Evolutionary conservation across 306 rosid genomes (phyloP).

Genomic region (Lathyrus oleraceus): DNA sequence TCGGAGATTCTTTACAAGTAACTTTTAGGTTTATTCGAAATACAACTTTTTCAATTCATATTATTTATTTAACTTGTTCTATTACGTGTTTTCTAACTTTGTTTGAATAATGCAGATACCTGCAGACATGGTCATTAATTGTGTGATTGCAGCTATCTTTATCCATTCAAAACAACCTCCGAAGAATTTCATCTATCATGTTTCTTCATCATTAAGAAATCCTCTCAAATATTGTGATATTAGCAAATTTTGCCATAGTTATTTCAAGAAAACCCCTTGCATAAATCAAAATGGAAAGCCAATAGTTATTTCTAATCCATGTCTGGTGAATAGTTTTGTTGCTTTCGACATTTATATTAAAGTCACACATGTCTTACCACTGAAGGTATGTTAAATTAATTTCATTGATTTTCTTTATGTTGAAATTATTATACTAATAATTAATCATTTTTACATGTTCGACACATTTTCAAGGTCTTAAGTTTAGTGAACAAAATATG

Average conservation of each 20-base stretch:
- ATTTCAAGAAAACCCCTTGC: slow-evolving; percentile 33
- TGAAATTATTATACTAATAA: background rate
- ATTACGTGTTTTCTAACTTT: no score
- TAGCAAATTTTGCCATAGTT: background rate
- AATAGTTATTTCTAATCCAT: background rate
- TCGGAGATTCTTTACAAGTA: no score
- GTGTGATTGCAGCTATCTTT: slow-evolving; percentile 42
- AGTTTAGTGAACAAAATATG: slow-evolving; percentile 22
- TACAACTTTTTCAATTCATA: no score
- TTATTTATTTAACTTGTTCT: no score
- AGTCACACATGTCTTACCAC: slow-evolving; percentile 33
- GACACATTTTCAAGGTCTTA: slow-evolving; percentile 29
- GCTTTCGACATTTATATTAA: slow-evolving; percentile 30
- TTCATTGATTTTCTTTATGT: background rate
- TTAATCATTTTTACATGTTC: background rate
- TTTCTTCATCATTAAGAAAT: slow-evolving; percentile 44
- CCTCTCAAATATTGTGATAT: slow-evolving; percentile 28
- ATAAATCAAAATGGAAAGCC: slow-evolving; percentile 33
- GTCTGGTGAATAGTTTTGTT: slow-evolving; percentile 11
- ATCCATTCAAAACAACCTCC: slow-evolving; percentile 29
- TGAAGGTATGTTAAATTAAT: slow-evolving; percentile 37
- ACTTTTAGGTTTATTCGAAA: no score
- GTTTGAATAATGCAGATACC: slow-evolving; percentile 42
- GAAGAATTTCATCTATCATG: slow-evolving; percentile 38
- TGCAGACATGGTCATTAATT: slow-evolving; percentile 52